phyloP scores from a whole-genome alignment of 495 filamentous ascomycete genomes.

The Articulospora tetracladia region DNA sequence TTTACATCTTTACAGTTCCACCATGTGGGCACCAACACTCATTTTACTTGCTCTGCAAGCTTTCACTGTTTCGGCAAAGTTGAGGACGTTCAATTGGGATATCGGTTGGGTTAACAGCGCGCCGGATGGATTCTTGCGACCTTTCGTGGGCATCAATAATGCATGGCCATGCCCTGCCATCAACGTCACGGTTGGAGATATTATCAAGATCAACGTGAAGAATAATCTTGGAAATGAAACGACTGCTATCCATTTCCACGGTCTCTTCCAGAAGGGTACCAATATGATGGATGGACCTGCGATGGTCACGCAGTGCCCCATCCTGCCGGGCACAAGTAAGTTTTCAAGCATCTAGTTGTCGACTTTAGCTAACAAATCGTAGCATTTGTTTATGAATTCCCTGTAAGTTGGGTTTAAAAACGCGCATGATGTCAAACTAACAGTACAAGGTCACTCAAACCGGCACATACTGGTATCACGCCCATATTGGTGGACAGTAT shows the following conservation, averaged over 20 bases:
- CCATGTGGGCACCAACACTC: no score
- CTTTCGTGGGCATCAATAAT: slow-evolving; percentile 72
- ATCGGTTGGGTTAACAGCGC: slow-evolving; percentile 67
- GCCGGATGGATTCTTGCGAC: slow-evolving; percentile 64
- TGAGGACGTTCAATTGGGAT: slow-evolving; percentile 49
- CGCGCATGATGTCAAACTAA: no score
- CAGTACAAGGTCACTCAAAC: no score
- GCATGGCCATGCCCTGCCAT: slow-evolving; percentile 69
- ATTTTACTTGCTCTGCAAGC: no score
- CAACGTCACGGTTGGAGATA: slow-evolving; percentile 65
- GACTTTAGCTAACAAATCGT: no score
- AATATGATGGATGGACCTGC: slow-evolving; percentile 73
- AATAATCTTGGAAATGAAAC: slow-evolving; percentile 69
- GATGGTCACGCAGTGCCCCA: slow-evolving; percentile 64
- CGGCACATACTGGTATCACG: slow-evolving; percentile 51
- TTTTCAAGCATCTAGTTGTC: no score
- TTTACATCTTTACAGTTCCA: no score
- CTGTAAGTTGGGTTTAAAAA: no score
- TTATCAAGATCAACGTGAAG: slow-evolving; percentile 60
- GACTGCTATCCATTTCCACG: slow-evolving; percentile 75
- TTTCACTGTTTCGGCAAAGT: no score
- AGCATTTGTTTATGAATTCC: no score
- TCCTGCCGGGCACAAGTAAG: slow-evolving; percentile 51
- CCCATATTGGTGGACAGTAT: slow-evolving; percentile 43
- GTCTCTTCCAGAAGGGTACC: slow-evolving; percentile 67